These are phyloP conservation scores for Cicer judaicum DNA, from an alignment of 306 rosid genomes.

Conservation along the genomic window DNA sequence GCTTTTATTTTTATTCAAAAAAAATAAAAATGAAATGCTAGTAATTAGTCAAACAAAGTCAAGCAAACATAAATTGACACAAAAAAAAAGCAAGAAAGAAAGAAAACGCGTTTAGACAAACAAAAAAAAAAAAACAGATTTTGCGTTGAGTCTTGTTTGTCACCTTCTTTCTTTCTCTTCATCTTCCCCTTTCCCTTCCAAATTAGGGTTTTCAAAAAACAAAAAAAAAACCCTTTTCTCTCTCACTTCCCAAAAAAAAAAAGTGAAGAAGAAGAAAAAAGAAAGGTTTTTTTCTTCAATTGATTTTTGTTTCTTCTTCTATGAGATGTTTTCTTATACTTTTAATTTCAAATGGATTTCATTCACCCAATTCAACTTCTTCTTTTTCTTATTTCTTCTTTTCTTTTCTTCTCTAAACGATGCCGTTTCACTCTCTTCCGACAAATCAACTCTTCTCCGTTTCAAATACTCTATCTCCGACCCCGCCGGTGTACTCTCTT, in stretches of 20 bases:
- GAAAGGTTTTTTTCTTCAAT: not conserved
- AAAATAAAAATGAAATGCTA: too few species aligned
- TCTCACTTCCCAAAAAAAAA: not conserved
- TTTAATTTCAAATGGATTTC: slow-evolving; percentile 42
- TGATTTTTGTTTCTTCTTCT: slow-evolving; percentile 26
- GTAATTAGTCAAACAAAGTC: too few species aligned
- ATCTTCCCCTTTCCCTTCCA: not conserved
- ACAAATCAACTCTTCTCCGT: slow-evolving; percentile 72
- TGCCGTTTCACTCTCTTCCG: slow-evolving; percentile 54
- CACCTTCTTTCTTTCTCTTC: not conserved
- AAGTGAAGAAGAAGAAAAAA: not conserved
- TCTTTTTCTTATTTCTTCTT: slow-evolving; percentile 26
- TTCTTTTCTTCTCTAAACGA: slow-evolving; percentile 19
- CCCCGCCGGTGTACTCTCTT: slow-evolving; percentile 65
- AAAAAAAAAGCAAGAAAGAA: not conserved
- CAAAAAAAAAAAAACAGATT: not conserved
- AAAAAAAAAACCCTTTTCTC: not conserved
- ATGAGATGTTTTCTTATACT: slow-evolving; percentile 60
- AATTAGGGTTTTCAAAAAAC: slow-evolving; percentile 1
- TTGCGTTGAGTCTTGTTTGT: not conserved
- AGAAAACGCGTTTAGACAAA: not conserved
- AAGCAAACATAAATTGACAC: too few species aligned
- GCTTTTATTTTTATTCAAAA: too few species aligned
- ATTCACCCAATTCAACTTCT: slow-evolving; percentile 42
- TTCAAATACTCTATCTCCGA: slow-evolving; percentile 68